Conservation (phyloP, 1,139 yeast species). For the Yamadazyma blattariae region DNA sequence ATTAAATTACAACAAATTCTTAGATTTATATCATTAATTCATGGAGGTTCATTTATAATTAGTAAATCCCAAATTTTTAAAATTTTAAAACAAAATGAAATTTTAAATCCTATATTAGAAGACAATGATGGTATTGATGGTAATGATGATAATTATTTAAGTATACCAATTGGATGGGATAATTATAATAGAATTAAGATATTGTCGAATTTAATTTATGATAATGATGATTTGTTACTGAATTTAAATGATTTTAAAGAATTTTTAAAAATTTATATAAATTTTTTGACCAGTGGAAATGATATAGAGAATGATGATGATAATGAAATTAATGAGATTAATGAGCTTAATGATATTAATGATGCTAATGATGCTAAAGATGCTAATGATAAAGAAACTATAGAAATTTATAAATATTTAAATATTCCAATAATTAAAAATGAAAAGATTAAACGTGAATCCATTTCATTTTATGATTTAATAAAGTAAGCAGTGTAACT, state of each 20-base stretch:
- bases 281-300: background rate
- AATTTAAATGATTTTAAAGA: constrained; percentile 3
- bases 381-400: too few relatives aligned
- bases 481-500: too few relatives aligned
- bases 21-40: constrained; percentile 47
- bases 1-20: constrained; percentile 48
- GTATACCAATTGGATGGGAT: constrained; percentile 53
- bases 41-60: constrained; percentile 33
- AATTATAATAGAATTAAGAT: constrained; percentile 48
- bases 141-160: background rate
- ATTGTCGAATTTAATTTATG: constrained; percentile 30
- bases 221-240: constrained; percentile 2
- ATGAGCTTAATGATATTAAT: too few relatives aligned
- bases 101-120: constrained; percentile 1
- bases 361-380: background rate
- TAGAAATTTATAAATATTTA: too few relatives aligned
- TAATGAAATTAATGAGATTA: too few relatives aligned
- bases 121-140: too few relatives aligned
- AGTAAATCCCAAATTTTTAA: background rate
- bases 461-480: too few relatives aligned
- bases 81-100: constrained; percentile 1
- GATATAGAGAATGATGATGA: background rate
- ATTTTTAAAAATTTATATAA: background rate
- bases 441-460: too few relatives aligned
- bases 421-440: too few relatives aligned